Conservation (phyloP, 208 protist species). For the Trypanosoma brucei region DNA sequence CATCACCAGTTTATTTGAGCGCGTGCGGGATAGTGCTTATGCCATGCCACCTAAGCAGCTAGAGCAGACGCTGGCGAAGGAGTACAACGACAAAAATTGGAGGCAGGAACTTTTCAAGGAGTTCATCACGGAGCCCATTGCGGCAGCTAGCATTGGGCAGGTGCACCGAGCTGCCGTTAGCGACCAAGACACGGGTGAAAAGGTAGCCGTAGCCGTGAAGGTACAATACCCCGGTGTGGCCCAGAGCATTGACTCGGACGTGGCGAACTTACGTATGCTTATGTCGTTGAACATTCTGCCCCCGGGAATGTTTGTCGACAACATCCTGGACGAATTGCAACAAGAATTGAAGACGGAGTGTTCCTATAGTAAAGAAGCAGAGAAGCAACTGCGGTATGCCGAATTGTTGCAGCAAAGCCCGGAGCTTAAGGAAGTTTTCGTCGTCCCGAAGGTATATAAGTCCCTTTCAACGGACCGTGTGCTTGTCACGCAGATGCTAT, state of each 20-base stretch:
- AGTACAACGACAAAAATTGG: slow-evolving; percentile 45
- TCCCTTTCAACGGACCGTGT: slow-evolving; percentile 54
- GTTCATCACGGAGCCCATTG: slow-evolving; percentile 91
- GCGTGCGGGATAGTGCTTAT: slow-evolving; percentile 81
- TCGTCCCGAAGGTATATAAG: slow-evolving; percentile 66
- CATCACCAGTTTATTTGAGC: slow-evolving; percentile 68
- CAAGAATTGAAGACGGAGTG: slow-evolving; percentile 68
- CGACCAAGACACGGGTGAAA: slow-evolving; percentile 31
- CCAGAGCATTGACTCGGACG: slow-evolving; percentile 82
- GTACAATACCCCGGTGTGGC: slow-evolving; percentile 89
- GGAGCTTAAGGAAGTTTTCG: slow-evolving; percentile 44
- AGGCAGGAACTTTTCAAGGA: slow-evolving; percentile 41
- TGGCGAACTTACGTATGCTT: slow-evolving; percentile 86
- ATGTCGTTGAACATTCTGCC: slow-evolving; percentile 66
- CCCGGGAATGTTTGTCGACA: slow-evolving; percentile 82
- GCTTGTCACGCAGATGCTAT: slow-evolving; percentile 62
- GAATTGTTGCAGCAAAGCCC: slow-evolving; percentile 32
- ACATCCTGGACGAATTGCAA: slow-evolving; percentile 66
- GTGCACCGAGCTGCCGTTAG: slow-evolving; percentile 77
- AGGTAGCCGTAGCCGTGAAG: slow-evolving; percentile 88
- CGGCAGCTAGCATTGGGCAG: slow-evolving; percentile 95
- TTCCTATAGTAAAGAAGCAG: slow-evolving; percentile 61
- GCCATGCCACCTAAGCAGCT: slow-evolving; percentile 81
- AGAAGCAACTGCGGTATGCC: slow-evolving; percentile 61
- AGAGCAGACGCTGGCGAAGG: slow-evolving; percentile 33